Evolutionary conservation across 495 filamentous ascomycete species (phyloP), one percentile per base, ranked within the genome.

Genomic region (Aspergillus heteromorphus): DNA sequence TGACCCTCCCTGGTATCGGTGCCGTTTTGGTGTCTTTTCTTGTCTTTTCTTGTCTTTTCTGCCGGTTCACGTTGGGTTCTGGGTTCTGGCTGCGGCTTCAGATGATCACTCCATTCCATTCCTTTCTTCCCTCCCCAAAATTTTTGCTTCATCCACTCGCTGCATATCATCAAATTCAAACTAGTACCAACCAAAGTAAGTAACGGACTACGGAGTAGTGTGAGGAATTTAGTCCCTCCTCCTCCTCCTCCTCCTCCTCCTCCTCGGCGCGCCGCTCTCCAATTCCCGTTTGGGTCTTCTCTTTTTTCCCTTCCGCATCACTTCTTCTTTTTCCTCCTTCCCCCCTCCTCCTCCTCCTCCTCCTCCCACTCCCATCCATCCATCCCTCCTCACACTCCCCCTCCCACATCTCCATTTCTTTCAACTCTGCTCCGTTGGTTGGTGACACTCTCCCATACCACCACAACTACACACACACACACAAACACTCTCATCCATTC

Each of bases 381-480:
- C 31, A 48, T 25, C 49, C 36, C 41, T 50, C 45, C 53, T 51
- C 48, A 30, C n/a, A n/a, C 30, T 49, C 40, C 51, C 57, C 40
- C 54, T 48, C 41, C 23, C 49, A 48, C 45, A 49, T 45, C 45
- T 40, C 41, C 31, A 48, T 25, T 45, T 31, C 41, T 50, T n/a
- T n/a, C n/a, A n/a, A n/a, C 45, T 49, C 53, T 45, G 23, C 48
- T 53, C 51, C 36, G 47, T 23, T 17, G 19, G 49, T 27, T 51
- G 50, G 50, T 54, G 47, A 51, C 23, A 25, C 31, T 42, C 41
- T 48, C 31, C 57, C 51, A 52, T 36, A 47, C 54, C 52, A 53
- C 57, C 23, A 4, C 23, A 27, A 27, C 23, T 7, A 27, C 23
- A 27, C n/a, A n/a, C n/a, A 48, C 31, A 51, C 20, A 52, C 55